phyloP scores from a whole-genome alignment of 495 filamentous ascomycete genomes.

The Aspergillus funiculosus region DNA sequence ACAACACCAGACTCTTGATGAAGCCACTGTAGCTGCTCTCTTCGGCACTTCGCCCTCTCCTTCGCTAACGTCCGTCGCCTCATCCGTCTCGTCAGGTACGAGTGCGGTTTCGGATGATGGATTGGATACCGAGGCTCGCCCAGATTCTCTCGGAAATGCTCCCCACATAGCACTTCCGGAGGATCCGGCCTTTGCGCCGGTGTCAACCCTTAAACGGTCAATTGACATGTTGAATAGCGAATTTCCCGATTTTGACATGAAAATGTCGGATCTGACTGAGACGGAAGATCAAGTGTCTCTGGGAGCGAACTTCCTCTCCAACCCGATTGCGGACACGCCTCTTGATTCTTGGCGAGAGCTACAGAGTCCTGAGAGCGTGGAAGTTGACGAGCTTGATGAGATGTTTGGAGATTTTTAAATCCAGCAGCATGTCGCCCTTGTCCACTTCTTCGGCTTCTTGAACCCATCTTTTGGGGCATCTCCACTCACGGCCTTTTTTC shows the following conservation, averaged over 20 bases:
- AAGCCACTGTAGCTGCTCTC: constrained; percentile 34
- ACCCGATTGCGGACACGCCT: constrained; percentile 32
- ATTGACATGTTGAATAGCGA: constrained; percentile 43
- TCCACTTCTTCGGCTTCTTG: too few relatives aligned
- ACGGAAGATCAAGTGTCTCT: constrained; percentile 37
- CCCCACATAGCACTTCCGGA: constrained; percentile 36
- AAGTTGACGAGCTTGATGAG: constrained; percentile 88
- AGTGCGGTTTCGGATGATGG: constrained; percentile 32
- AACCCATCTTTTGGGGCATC: too few relatives aligned
- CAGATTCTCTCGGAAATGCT: constrained; percentile 19
- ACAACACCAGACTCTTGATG: constrained; percentile 30
- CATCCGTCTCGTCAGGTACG: constrained; percentile 47
- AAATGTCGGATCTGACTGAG: constrained; percentile 42
- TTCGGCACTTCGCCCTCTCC: constrained; percentile 45
- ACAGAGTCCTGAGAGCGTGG: constrained; percentile 79
- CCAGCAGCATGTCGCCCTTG: too few relatives aligned
- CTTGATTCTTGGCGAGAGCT: constrained; percentile 55
- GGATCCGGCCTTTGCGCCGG: constrained; percentile 26
- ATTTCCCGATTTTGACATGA: constrained; percentile 41
- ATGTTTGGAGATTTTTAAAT: constrained; percentile 57
- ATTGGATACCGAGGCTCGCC: constrained; percentile 23
- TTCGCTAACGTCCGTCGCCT: constrained; percentile 42
- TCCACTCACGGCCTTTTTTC: constrained; percentile 12
- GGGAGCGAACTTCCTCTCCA: constrained; percentile 40
- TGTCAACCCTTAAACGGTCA: constrained; percentile 39